Conservation (phyloP, 2,329 filamentous ascomycete species). For the Beauveria rudraprayagi region DNA sequence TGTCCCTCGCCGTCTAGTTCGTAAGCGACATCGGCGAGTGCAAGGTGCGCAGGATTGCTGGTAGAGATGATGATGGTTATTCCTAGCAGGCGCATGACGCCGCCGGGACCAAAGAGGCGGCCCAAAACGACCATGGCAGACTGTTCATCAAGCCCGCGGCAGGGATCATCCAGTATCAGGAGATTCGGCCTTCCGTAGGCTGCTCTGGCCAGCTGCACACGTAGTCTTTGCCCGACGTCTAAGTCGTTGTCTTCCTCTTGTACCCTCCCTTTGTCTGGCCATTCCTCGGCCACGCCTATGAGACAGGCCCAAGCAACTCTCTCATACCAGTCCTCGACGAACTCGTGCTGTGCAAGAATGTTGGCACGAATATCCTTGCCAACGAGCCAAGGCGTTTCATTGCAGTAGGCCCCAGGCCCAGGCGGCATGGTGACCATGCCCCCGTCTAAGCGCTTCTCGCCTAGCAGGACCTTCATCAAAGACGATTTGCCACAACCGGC, state of each 20-base stretch:
- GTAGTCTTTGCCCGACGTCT: not conserved
- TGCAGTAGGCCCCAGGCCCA: constrained; percentile 7
- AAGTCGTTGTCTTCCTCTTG: not conserved
- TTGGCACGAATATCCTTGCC: constrained; percentile 31
- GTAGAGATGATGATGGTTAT: not conserved
- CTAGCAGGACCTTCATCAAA: not conserved
- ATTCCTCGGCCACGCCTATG: not conserved
- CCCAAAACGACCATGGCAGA: not conserved
- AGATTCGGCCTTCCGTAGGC: not conserved
- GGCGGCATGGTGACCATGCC: not conserved
- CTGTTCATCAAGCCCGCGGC: not conserved
- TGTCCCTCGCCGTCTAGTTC: not conserved
- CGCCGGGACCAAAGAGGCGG: not conserved
- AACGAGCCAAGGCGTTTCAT: constrained; percentile 32
- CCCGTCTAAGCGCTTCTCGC: not conserved
- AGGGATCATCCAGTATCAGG: not conserved
- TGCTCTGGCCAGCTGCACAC: not conserved
- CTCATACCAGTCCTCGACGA: not conserved
- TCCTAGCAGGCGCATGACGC: not conserved
- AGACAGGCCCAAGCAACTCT: not conserved
- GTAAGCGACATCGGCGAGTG: not conserved
- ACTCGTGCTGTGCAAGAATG: constrained; percentile 23
- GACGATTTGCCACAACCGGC: not conserved
- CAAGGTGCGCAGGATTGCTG: not conserved
- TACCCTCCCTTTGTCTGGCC: not conserved